Conservation (phyloP, 1,284 basidiomycete species). For the Neolentinus lepideus region DNA sequence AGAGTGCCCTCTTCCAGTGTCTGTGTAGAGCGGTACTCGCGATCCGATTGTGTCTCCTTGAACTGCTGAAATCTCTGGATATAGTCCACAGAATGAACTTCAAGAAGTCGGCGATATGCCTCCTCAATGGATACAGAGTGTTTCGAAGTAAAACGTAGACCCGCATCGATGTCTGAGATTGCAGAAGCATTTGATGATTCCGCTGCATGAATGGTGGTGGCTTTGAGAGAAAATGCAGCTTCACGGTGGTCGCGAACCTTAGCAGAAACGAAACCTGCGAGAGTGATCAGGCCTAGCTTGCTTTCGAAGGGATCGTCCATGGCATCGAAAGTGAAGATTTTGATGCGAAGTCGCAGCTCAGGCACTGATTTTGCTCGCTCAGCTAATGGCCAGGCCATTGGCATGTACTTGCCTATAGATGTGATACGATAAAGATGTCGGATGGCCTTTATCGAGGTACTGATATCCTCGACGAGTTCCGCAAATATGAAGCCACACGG, state of each 20-base stretch:
- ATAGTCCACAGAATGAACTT: constrained; percentile 73
- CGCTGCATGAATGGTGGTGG: constrained; percentile 49
- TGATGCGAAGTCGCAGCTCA: constrained; percentile 53
- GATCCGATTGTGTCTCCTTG: constrained; percentile 17
- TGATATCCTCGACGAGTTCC: constrained; percentile 64
- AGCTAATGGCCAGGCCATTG: constrained; percentile 48
- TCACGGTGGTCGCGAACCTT: constrained; percentile 73
- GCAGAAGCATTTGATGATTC: constrained; percentile 13
- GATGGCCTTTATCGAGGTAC: constrained; percentile 57
- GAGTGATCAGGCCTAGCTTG: constrained; percentile 73
- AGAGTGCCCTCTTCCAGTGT: not conserved
- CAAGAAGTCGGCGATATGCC: constrained; percentile 67
- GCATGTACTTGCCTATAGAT: constrained; percentile 34
- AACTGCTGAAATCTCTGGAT: constrained; percentile 36
- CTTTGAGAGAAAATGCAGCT: constrained; percentile 78
- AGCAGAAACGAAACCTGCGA: constrained; percentile 72
- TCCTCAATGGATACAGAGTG: constrained; percentile 68
- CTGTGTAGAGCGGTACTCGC: not conserved
- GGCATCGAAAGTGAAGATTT: constrained; percentile 69
- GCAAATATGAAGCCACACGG: constrained; percentile 77
- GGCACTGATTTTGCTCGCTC: constrained; percentile 74
- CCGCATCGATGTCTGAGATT: constrained; percentile 14
- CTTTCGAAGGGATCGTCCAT: constrained; percentile 87
- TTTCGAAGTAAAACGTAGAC: constrained; percentile 49
- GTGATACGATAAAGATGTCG: constrained; percentile 56